Percentiles rank a stretch among this genome's conserved stretches.
Evolutionary conservation across 139 green algal genomes (phyloP).

Genomic region (Chlamydomonas sphaeroides): DNA sequence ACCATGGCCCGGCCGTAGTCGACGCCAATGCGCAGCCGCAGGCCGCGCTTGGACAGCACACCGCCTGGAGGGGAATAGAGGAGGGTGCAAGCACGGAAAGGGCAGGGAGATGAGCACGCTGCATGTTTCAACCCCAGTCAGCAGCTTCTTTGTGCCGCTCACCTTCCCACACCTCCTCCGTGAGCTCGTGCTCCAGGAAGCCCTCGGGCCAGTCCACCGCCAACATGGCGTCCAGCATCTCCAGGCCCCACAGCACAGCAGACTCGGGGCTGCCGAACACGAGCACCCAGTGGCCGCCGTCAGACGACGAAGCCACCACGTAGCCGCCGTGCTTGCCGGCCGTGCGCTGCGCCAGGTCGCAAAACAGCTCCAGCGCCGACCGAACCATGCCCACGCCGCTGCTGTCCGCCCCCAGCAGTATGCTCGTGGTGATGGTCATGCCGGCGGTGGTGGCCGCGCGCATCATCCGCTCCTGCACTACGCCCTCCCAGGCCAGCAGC

Average conservation of each 20-base stretch:
- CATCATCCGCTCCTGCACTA: background rate
- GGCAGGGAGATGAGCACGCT: too few relatives aligned
- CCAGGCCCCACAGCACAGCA: constrained; percentile 7
- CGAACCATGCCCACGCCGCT: background rate
- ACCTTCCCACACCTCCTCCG: constrained; percentile 29
- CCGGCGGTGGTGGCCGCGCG: background rate
- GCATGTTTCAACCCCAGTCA: too few relatives aligned
- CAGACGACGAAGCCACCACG: constrained; percentile 7
- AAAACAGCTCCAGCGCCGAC: background rate
- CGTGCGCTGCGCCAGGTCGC: background rate
- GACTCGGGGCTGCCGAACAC: constrained; percentile 1
- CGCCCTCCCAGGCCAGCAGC: constrained; percentile 7
- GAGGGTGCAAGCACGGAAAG: too few relatives aligned
- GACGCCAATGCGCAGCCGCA: too few relatives aligned
- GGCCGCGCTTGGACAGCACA: too few relatives aligned
- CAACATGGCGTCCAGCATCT: constrained; percentile 25
- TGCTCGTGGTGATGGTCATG: background rate
- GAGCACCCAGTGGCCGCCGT: constrained; percentile 20
- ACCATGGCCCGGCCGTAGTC: too few relatives aligned
- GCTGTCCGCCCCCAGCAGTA: background rate
- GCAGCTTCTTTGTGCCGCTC: too few relatives aligned
- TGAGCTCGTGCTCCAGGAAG: constrained; percentile 20
- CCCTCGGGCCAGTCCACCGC: constrained; percentile 8
- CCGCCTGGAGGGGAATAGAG: too few relatives aligned
- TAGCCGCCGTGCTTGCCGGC: background rate